Conservation (phyloP, 202 grass and related monocot species). For the Hordeum pubiflorum region DNA sequence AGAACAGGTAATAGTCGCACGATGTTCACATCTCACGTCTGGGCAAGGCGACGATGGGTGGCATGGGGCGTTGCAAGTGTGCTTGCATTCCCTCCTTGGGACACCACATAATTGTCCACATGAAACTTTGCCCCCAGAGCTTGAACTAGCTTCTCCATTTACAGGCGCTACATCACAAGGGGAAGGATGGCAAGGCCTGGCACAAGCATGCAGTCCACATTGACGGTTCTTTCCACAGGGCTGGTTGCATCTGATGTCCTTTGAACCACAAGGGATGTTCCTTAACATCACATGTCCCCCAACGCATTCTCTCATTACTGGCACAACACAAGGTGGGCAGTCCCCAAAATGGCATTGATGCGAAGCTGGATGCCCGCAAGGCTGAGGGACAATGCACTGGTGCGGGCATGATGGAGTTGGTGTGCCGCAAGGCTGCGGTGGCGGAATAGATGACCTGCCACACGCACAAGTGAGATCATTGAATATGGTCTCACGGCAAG, state of each 20-base stretch:
- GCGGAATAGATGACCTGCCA: slow-evolving; percentile 75
- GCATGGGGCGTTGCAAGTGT: slow-evolving; percentile 73
- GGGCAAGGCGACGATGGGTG: slow-evolving; percentile 78
- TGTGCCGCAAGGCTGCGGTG: slow-evolving; percentile 76
- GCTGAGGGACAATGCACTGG: slow-evolving; percentile 60
- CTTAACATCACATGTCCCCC: slow-evolving; percentile 87
- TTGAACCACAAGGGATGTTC: slow-evolving; percentile 93
- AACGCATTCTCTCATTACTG: slow-evolving; percentile 71
- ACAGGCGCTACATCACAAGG: slow-evolving; percentile 58
- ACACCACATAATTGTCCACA: slow-evolving; percentile 90
- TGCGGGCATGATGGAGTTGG: slow-evolving; percentile 71
- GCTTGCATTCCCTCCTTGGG: slow-evolving; percentile 83
- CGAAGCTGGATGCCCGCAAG: slow-evolving; percentile 64
- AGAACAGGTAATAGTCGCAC: slow-evolving; percentile 65
- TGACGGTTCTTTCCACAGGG: slow-evolving; percentile 90
- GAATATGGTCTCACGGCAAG: slow-evolving; percentile 90
- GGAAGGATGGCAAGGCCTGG: slow-evolving; percentile 63
- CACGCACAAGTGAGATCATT: slow-evolving; percentile 85
- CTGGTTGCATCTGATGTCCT: slow-evolving; percentile 94
- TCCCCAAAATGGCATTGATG: slow-evolving; percentile 93
- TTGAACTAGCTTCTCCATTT: slow-evolving; percentile 50
- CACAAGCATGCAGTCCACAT: slow-evolving; percentile 88
- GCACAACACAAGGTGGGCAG: slow-evolving; percentile 71
- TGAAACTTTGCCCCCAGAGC: slow-evolving; percentile 56
- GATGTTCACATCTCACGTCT: slow-evolving; percentile 70